phyloP scores from a whole-genome alignment of 139 green algal genomes.

The Yamagishiella unicocca region DNA sequence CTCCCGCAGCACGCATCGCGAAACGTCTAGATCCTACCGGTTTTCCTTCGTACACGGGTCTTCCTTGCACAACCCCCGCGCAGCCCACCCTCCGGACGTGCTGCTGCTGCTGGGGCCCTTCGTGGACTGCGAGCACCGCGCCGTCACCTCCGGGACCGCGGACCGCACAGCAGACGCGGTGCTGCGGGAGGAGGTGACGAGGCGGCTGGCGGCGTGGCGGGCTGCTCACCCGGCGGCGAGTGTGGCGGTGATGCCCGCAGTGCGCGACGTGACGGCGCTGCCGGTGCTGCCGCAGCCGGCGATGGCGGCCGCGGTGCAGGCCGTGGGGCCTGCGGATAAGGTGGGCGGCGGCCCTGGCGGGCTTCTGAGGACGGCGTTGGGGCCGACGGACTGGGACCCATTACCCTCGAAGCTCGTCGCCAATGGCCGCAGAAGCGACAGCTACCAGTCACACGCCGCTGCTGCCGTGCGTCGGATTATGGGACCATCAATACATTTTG shows the following conservation, averaged over 20 bases:
- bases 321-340: constrained; percentile 15
- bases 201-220: constrained; percentile 58
- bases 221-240: constrained; percentile 48
- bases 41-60: no score
- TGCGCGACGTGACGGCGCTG: constrained; percentile 66
- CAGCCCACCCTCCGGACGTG: constrained; percentile 68
- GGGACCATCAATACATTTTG: no score
- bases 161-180: constrained; percentile 83
- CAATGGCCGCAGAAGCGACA: no score
- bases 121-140: constrained; percentile 89
- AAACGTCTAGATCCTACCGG: no score
- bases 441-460: no score
- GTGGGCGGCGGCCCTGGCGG: background rate
- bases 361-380: no score
- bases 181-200: constrained; percentile 68
- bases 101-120: constrained; percentile 94
- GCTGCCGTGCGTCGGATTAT: no score
- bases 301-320: background rate
- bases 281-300: constrained; percentile 44
- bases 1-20: no score
- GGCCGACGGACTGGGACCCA: no score
- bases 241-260: constrained; percentile 85
- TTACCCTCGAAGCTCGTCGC: no score
- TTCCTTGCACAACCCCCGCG: background rate
- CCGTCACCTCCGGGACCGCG: constrained; percentile 73